Evolutionary conservation across 371 early-diverging fungal species (phyloP).

Genomic region (Apophysomyces variabilis): DNA sequence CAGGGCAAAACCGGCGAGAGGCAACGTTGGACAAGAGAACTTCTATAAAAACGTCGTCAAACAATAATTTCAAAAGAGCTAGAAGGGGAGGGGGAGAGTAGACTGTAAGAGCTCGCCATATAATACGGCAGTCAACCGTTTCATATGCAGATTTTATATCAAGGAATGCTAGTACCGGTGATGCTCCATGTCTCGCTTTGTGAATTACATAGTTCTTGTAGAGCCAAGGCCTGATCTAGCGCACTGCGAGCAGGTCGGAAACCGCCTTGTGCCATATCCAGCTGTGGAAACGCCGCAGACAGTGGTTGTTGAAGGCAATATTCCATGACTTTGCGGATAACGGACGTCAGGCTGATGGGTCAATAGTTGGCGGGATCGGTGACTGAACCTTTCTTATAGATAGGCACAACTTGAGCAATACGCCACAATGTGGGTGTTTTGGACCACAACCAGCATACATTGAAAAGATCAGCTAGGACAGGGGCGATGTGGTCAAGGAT

Average conservation of each 20-base stretch:
- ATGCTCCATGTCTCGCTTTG: background rate
- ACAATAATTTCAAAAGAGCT: conserved; percentile 9
- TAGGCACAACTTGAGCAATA: too few species aligned
- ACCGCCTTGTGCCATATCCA: conserved; percentile 37
- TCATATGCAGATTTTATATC: conserved; percentile 33
- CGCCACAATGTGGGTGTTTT: conserved; percentile 14
- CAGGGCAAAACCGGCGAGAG: too few species aligned
- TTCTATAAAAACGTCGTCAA: too few species aligned
- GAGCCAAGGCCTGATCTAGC: too few species aligned
- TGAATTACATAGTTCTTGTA: background rate
- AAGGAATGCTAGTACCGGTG: conserved; percentile 24
- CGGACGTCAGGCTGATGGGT: conserved; percentile 25
- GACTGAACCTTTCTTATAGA: conserved; percentile 23
- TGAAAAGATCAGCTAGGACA: conserved; percentile 11
- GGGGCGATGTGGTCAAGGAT: background rate
- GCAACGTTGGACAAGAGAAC: too few species aligned
- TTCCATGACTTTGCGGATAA: conserved; percentile 25
- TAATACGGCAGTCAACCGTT: too few species aligned
- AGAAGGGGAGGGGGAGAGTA: conserved; percentile 4
- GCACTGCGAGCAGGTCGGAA: too few species aligned
- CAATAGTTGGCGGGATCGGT: conserved; percentile 27
- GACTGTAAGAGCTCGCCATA: background rate
- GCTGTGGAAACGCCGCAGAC: background rate
- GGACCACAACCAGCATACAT: conserved; percentile 14
- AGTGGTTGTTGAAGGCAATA: conserved; percentile 2